phyloP scores from a whole-genome alignment of 2,329 filamentous ascomycete species.

The Taxawa tesnikishii region DNA sequence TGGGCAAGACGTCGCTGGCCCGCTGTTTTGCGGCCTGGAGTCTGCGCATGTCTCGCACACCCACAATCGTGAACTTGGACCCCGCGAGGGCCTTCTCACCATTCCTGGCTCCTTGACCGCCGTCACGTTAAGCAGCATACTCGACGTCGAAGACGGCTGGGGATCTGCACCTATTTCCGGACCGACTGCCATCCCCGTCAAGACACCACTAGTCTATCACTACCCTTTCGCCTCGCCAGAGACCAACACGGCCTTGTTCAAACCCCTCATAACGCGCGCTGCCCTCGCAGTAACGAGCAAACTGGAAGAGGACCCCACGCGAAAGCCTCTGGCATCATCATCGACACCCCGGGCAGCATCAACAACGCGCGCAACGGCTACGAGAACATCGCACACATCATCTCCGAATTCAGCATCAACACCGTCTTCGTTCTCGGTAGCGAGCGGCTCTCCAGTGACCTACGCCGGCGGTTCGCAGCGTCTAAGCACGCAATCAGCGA shows the following conservation, averaged over 20 bases:
- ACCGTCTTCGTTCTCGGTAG: constrained; percentile 74
- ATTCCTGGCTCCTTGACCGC: constrained; percentile 68
- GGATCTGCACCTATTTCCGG: constrained; percentile 85
- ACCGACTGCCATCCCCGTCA: constrained; percentile 76
- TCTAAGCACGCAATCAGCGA: constrained; percentile 35
- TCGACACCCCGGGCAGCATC: constrained; percentile 67
- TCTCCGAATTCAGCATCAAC: constrained; percentile 57
- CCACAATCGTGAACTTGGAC: constrained; percentile 70
- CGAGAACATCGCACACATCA: constrained; percentile 70
- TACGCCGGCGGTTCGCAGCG: constrained; percentile 51
- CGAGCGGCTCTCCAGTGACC: constrained; percentile 60
- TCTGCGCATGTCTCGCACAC: constrained; percentile 70
- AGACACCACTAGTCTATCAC: constrained; percentile 82
- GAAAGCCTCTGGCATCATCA: constrained; percentile 63
- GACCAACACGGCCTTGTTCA: constrained; percentile 59
- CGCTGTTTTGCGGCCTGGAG: constrained; percentile 62
- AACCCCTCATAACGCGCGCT: constrained; percentile 60
- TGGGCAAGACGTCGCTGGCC: constrained; percentile 50
- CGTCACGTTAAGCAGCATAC: constrained; percentile 71
- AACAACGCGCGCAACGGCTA: constrained; percentile 53
- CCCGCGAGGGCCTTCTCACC: constrained; percentile 52
- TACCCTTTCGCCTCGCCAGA: constrained; percentile 65
- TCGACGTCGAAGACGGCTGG: constrained; percentile 76
- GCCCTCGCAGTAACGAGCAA: constrained; percentile 68
- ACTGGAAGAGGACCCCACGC: constrained; percentile 61